These are phyloP conservation scores for Astrothelium subdiscretum DNA, from an alignment of 495 filamentous ascomycete genomes.

Conservation along the genomic window DNA sequence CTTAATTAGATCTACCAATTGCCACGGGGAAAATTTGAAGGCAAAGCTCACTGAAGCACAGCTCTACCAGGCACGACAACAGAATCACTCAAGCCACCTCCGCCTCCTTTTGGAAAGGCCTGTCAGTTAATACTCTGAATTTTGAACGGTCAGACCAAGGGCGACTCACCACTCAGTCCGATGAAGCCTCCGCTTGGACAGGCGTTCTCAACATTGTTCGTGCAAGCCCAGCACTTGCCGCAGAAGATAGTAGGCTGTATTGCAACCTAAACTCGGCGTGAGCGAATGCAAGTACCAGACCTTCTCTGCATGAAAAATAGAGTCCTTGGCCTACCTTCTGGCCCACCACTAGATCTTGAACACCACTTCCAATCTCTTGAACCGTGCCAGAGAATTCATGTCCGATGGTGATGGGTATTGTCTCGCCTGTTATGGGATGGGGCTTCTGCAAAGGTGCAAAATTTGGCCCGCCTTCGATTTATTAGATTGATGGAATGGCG, in stretches of 20 bases:
- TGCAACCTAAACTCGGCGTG: conserved; percentile 1
- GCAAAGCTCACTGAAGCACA: background rate
- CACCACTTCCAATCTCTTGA: conserved; percentile 14
- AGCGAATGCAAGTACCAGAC: too few relatives aligned
- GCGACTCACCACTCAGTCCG: conserved; percentile 12
- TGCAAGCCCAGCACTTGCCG: conserved; percentile 16
- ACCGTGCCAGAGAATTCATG: conserved; percentile 23
- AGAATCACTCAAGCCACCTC: conserved; percentile 19
- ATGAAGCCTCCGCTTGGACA: conserved; percentile 21
- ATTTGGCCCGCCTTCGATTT: background rate
- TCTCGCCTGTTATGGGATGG: conserved; percentile 20
- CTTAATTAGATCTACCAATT: background rate
- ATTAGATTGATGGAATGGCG: too few relatives aligned
- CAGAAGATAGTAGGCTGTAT: conserved; percentile 22
- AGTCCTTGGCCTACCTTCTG: conserved; percentile 5
- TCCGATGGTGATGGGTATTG: conserved; percentile 20
- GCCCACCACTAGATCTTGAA: conserved; percentile 11
- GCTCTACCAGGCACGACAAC: conserved; percentile 15
- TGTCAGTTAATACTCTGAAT: background rate
- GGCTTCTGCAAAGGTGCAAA: conserved; percentile 13
- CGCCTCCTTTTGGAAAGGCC: conserved; percentile 7
- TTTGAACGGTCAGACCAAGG: background rate
- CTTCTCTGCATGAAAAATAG: background rate
- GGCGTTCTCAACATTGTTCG: conserved; percentile 16
- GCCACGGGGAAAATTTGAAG: background rate